phyloP scores from a whole-genome alignment of 352 stramenopile species.

The Phytophthora idaei region DNA sequence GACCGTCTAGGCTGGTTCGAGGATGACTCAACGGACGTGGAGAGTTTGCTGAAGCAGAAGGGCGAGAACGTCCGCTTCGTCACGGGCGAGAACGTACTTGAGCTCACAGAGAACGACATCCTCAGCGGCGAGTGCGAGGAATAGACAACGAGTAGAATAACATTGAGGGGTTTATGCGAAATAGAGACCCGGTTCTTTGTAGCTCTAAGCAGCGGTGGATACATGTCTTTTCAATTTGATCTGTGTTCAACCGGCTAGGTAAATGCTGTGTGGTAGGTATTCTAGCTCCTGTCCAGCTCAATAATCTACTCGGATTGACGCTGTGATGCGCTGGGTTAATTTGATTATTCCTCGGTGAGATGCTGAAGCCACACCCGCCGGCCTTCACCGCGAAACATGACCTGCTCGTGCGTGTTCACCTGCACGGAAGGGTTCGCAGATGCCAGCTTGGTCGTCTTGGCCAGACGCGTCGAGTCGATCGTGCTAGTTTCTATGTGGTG shows the following conservation, averaged over 20 bases:
- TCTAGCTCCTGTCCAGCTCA: slow-evolving; percentile 17
- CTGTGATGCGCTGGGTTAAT: slow-evolving; percentile 7
- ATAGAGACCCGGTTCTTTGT: slow-evolving; percentile 3
- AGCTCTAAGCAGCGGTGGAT: not conserved
- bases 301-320: not conserved
- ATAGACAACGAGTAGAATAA: slow-evolving; percentile 21
- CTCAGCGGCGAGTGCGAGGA: slow-evolving; percentile 45
- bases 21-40: slow-evolving; percentile 89
- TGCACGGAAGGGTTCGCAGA: slow-evolving; percentile 88
- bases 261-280: slow-evolving; percentile 4
- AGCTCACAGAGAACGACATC: slow-evolving; percentile 83
- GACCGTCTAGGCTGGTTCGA: slow-evolving; percentile 95
- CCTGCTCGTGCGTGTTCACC: slow-evolving; percentile 87
- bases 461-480: slow-evolving; percentile 79
- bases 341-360: slow-evolving; percentile 50
- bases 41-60: slow-evolving; percentile 82
- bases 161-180: slow-evolving; percentile 13
- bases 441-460: slow-evolving; percentile 82
- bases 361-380: slow-evolving; percentile 81
- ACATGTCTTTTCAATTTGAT: slow-evolving; percentile 8
- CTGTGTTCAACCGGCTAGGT: slow-evolving; percentile 17
- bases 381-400: slow-evolving; percentile 81
- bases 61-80: slow-evolving; percentile 77
- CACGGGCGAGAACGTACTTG: slow-evolving; percentile 79
- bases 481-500: slow-evolving; percentile 82